A percentile compares a stretch with the other conserved stretches of the same genome.
These are phyloP conservation scores for Curvularia sp. DNA, from an alignment of 2,329 filamentous ascomycete species.

Conservation along the genomic window DNA sequence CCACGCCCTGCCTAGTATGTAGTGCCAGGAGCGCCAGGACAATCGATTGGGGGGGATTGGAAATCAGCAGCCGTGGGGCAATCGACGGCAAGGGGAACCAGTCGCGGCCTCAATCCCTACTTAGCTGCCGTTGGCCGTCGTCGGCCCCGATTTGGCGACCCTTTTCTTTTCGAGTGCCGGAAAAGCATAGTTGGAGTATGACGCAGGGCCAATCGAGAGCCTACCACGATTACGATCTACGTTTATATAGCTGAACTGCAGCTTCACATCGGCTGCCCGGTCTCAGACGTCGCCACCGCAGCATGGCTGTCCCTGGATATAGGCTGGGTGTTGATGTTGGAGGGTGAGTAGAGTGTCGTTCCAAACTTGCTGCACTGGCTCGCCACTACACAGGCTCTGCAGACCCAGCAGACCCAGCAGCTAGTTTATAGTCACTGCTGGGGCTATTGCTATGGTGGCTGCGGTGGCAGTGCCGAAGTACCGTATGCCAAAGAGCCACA, in stretches of 20 bases:
- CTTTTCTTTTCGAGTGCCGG: constrained; percentile 5
- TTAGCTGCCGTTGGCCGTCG: constrained; percentile 4
- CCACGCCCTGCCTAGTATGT: background rate
- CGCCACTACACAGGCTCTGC: background rate
- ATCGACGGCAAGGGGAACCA: constrained; percentile 7
- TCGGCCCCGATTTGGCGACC: constrained; percentile 15
- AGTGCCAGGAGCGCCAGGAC: background rate
- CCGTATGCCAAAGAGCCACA: background rate
- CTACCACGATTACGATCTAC: background rate
- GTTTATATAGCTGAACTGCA: constrained; percentile 1
- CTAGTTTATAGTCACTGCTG: constrained; percentile 2
- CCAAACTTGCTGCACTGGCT: constrained; percentile 4
- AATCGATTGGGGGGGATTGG: background rate
- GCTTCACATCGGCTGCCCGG: constrained; percentile 1
- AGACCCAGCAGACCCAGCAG: background rate
- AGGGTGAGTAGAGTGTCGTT: constrained; percentile 34
- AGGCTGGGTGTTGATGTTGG: constrained; percentile 46
- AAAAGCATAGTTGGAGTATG: constrained; percentile 20
- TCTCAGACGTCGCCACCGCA: background rate
- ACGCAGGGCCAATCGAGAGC: constrained; percentile 13
- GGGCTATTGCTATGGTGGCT: background rate
- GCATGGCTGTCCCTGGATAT: constrained; percentile 31
- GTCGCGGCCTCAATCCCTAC: background rate
- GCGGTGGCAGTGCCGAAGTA: background rate
- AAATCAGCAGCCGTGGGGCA: background rate